phyloP scores from a whole-genome alignment of 768 basidiomycete genomes.

The Trametes villosa region DNA sequence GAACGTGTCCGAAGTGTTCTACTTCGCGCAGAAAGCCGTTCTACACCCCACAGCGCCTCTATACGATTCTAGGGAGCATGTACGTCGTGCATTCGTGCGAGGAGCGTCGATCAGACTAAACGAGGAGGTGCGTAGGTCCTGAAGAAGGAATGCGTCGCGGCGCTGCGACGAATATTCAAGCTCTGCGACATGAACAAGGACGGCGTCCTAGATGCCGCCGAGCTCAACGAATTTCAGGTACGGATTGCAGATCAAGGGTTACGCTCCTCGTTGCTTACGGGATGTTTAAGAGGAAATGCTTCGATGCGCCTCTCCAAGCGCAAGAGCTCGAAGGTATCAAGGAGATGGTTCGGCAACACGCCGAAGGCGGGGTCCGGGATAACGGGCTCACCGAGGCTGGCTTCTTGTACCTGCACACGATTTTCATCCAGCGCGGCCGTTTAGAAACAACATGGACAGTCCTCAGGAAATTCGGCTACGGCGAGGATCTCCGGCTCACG shows the following conservation, averaged over 20 bases:
- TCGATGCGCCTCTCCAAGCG: slow-evolving; percentile 87
- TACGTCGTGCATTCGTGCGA: slow-evolving; percentile 40
- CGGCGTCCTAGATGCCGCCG: slow-evolving; percentile 84
- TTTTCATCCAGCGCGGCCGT: slow-evolving; percentile 94
- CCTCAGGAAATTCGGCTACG: slow-evolving; percentile 93
- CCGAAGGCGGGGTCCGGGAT: slow-evolving; percentile 72
- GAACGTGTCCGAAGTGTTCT: slow-evolving; percentile 97
- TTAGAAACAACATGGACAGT: slow-evolving; percentile 99
- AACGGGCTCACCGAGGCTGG: slow-evolving; percentile 90
- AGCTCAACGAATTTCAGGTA: slow-evolving; percentile 97
- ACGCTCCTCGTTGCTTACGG: background rate
- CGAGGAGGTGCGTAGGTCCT: slow-evolving; percentile 60
- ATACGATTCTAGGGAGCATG: slow-evolving; percentile 96
- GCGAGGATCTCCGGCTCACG: slow-evolving; percentile 87
- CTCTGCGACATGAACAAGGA: slow-evolving; percentile 96
- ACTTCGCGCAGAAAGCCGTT: slow-evolving; percentile 98
- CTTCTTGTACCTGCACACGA: slow-evolving; percentile 93
- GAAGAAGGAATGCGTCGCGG: slow-evolving; percentile 89
- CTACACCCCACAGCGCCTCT: slow-evolving; percentile 95
- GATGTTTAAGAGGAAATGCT: slow-evolving; percentile 80
- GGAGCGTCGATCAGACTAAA: slow-evolving; percentile 2
- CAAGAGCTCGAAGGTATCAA: slow-evolving; percentile 97
- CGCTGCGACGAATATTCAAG: slow-evolving; percentile 93
- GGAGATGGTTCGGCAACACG: slow-evolving; percentile 84
- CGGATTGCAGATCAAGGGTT: background rate